These are phyloP conservation scores for Chalciporus sphaerocephalus DNA, from an alignment of 768 basidiomycete genomes.

Conservation along the genomic window DNA sequence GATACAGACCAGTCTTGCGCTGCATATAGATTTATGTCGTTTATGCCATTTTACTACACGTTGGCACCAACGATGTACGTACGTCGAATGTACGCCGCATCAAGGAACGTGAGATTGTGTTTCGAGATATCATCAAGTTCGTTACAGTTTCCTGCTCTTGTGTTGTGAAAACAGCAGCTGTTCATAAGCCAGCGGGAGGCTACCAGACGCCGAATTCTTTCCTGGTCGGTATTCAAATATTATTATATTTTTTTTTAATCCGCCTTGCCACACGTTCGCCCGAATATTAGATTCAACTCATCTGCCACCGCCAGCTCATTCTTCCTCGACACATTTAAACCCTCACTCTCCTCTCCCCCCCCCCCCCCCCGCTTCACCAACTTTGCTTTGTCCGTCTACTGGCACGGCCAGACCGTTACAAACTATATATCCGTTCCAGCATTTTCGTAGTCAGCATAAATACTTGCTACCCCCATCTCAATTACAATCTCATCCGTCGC, in stretches of 20 bases:
- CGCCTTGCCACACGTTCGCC: constrained; percentile 6
- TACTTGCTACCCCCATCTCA: not conserved
- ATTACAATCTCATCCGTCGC: constrained; percentile 24
- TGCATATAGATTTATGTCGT: not conserved
- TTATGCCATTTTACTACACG: not conserved
- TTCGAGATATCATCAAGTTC: constrained; percentile 13
- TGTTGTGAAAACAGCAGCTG: constrained; percentile 19
- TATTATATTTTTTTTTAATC: constrained; percentile 1
- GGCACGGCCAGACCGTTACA: too few relatives aligned
- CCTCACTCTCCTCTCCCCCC: not conserved
- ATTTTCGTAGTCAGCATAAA: too few relatives aligned
- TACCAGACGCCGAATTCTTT: constrained; percentile 1
- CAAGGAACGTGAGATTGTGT: constrained; percentile 14
- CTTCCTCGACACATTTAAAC: not conserved
- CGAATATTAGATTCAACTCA: not conserved
- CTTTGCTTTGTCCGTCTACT: too few relatives aligned
- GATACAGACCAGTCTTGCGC: not conserved
- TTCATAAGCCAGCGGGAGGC: constrained; percentile 13
- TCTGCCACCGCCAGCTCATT: not conserved
- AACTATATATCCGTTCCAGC: too few relatives aligned
- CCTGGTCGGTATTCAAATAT: not conserved
- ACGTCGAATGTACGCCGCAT: constrained; percentile 2
- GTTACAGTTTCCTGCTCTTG: constrained; percentile 22
- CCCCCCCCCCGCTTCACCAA: too few relatives aligned
- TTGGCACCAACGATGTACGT: not conserved